Base-by-base conservation (phyloP, 2,329 filamentous ascomycete genomes). In the Dactylellina leptospora region DNA sequence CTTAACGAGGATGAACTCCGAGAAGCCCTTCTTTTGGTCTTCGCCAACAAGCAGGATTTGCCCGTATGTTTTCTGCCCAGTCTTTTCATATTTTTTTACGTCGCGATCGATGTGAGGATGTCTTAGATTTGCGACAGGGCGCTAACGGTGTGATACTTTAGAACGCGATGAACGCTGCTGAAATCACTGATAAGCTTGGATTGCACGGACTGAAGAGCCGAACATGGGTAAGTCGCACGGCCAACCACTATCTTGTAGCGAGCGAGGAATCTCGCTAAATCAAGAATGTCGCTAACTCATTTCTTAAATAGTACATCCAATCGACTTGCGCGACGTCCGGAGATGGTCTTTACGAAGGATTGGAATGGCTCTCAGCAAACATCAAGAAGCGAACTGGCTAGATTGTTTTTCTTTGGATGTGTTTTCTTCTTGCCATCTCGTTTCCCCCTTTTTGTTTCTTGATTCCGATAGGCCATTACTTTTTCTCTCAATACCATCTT, bases 1-100 rank as follows among this genome's bases (percentile, higher is more conserved):
- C 88, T 99, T 82, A 96, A 97, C 84, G 95, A 99, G 84, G 91
- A 96, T 77, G 95, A 99, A 85, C 92, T 99, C 82, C 91, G 93
- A 81, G 95, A 99, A 81, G 95, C 95, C 77, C 89, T 97, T 78
- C 87, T 99, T 78, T 85, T 99, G 79, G 93, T 99, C 79, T 99
- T 99, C 80, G 95, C 95, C 83, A 99, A 99, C 89, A 99, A 99
- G 87, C 95, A 99, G 86, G 95, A 99, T 93, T 85, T 97, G 82
- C 90, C 90, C 78, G 95, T 97, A 85, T 82, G 92, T 86, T 54
- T 50, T 38, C 36, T 53, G 33, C 23, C n/a, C 23, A 13, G 18
- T 11, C 10, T 38, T 16, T 25, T 27, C 10, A 23, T 45, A 16
- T 40, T 22, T 38, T 13, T 40, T 27, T 40, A 3, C 20, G 25